Conservation (phyloP, 1,284 basidiomycete species). For the Chondrostereum purpureum region DNA sequence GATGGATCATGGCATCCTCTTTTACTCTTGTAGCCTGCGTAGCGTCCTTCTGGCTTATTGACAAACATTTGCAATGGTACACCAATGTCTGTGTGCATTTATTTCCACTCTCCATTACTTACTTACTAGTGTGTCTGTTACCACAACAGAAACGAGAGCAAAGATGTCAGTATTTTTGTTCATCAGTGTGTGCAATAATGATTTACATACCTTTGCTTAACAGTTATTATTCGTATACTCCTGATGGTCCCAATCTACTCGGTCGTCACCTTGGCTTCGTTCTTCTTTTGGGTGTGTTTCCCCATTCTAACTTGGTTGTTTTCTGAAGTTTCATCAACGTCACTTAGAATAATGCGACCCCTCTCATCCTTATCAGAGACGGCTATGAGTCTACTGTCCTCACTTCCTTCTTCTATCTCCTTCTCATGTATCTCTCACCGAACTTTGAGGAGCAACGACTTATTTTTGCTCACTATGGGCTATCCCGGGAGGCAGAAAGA, state of each 20-base stretch:
- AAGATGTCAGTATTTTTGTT: slow-evolving; percentile 40
- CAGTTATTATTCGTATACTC: slow-evolving; percentile 67
- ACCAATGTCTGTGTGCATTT: slow-evolving; percentile 44
- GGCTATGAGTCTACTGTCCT: slow-evolving; percentile 68
- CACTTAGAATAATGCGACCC: slow-evolving; percentile 54
- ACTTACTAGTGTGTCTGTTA: neutral
- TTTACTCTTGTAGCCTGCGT: slow-evolving; percentile 51
- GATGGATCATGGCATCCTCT: slow-evolving; percentile 64
- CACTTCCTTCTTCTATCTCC: slow-evolving; percentile 73
- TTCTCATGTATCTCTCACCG: slow-evolving; percentile 67
- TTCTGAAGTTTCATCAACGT: slow-evolving; percentile 5
- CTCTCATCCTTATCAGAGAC: slow-evolving; percentile 57
- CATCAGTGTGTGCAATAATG: neutral
- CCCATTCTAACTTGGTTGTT: slow-evolving; percentile 13
- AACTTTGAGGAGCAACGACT: slow-evolving; percentile 55
- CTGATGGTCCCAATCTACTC: slow-evolving; percentile 80
- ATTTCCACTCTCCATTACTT: neutral
- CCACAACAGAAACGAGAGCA: slow-evolving; percentile 57
- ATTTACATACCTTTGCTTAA: neutral
- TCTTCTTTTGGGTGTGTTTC: slow-evolving; percentile 60
- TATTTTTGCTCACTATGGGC: slow-evolving; percentile 51
- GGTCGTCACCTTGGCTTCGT: slow-evolving; percentile 59
- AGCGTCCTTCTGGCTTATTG: slow-evolving; percentile 65
- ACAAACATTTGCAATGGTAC: slow-evolving; percentile 69
- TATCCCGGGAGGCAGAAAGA: slow-evolving; percentile 47